phyloP scores from a whole-genome alignment of 331 rosid species.

The Ulmus americana region DNA sequence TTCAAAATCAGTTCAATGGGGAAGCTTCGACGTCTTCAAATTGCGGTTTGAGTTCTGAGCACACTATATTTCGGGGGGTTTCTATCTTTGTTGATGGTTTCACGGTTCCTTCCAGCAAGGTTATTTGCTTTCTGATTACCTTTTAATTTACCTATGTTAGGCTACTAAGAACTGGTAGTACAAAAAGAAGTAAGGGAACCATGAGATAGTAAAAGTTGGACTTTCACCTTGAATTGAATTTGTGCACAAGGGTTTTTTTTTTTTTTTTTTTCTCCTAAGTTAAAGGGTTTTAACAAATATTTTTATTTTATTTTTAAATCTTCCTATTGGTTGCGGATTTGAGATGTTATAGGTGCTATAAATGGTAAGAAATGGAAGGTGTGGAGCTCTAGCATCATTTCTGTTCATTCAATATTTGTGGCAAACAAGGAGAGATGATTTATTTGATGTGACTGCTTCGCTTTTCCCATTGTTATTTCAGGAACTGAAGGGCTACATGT shows the following conservation, averaged over 20 bases:
- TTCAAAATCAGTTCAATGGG: slow-evolving; percentile 58
- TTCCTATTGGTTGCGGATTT: background rate
- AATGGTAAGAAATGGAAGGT: slow-evolving; percentile 3
- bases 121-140: slow-evolving; percentile 11
- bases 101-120: slow-evolving; percentile 87
- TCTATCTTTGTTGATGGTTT: slow-evolving; percentile 89
- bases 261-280: too few relatives aligned
- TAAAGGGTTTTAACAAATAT: too few relatives aligned
- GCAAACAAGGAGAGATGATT: background rate
- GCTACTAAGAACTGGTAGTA: background rate
- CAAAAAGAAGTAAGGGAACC: background rate
- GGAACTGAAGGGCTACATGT: slow-evolving; percentile 80
- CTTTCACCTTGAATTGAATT: background rate
- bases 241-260: too few relatives aligned
- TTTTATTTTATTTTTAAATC: too few relatives aligned
- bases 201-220: background rate
- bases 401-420: background rate
- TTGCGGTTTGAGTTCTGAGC: slow-evolving; percentile 31
- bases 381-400: background rate
- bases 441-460: background rate
- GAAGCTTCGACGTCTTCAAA: slow-evolving; percentile 49
- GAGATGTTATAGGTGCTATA: slow-evolving; percentile 1
- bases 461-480: slow-evolving; percentile 27
- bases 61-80: slow-evolving; percentile 57
- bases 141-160: slow-evolving; percentile 8